Evolutionary conservation across 2,329 filamentous ascomycete genomes (phyloP).

Genomic region (Penicillium sp.): DNA sequence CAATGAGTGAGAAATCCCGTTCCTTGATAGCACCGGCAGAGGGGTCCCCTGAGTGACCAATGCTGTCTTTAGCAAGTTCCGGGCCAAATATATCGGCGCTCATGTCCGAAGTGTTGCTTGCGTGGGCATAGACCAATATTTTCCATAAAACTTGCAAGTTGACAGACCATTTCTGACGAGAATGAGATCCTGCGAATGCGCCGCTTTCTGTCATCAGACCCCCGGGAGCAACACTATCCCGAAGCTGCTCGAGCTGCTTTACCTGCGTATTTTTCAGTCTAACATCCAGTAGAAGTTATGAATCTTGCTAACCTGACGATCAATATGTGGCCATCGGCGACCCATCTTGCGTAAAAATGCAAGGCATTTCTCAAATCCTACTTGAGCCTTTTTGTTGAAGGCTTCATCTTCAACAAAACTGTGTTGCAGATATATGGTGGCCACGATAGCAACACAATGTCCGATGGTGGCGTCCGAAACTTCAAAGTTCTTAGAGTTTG

Average conservation of each 20-base stretch:
- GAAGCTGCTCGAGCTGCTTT: constrained; percentile 30
- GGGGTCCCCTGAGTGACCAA: constrained; percentile 6
- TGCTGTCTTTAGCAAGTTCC: constrained; percentile 16
- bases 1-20: constrained; percentile 40
- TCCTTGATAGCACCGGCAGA: constrained; percentile 18
- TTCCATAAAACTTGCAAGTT: constrained; percentile 41
- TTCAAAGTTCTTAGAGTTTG: constrained; percentile 43
- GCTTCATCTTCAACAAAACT: constrained; percentile 45
- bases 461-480: constrained; percentile 47
- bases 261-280: constrained; percentile 11
- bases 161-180: constrained; percentile 32
- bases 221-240: constrained; percentile 35
- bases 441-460: constrained; percentile 51
- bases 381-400: constrained; percentile 38
- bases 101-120: constrained; percentile 26
- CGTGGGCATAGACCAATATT: constrained; percentile 40
- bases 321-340: constrained; percentile 40
- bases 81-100: constrained; percentile 22
- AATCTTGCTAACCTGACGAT: constrained; percentile 16
- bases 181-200: not conserved
- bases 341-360: constrained; percentile 37
- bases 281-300: not conserved
- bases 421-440: constrained; percentile 54
- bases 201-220: constrained; percentile 8
- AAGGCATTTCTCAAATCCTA: constrained; percentile 44